phyloP scores from a whole-genome alignment of 257 asterid species.

The Datura wrightii region DNA sequence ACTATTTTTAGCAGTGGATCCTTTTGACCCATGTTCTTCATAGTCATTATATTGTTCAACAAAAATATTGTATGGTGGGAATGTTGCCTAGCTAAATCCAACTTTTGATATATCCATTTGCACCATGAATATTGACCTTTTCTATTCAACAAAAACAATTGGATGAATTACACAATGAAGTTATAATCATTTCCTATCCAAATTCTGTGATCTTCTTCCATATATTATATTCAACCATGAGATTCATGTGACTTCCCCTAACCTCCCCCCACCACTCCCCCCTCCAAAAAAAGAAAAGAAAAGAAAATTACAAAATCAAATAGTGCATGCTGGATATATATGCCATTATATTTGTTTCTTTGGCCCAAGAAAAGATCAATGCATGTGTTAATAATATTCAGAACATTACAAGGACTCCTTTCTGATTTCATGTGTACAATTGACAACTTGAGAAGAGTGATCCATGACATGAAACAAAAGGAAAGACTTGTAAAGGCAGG shows the following conservation, averaged over 20 bases:
- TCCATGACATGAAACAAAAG: background rate
- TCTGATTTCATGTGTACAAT: background rate
- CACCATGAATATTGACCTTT: constrained; percentile 44
- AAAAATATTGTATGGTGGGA: constrained; percentile 7
- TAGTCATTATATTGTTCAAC: background rate
- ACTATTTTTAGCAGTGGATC: too few species aligned
- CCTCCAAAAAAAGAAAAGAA: background rate
- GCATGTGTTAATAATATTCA: background rate
- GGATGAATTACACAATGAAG: constrained; percentile 29
- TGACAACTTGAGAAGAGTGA: background rate
- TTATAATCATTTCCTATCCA: constrained; percentile 34
- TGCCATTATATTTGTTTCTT: constrained; percentile 6
- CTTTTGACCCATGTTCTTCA: background rate
- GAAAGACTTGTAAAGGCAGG: background rate
- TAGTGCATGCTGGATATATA: background rate
- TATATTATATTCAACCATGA: background rate
- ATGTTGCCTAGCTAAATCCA: constrained; percentile 18
- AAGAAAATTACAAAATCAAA: background rate
- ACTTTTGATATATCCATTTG: constrained; percentile 32
- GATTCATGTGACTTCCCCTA: background rate
- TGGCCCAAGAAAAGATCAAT: background rate
- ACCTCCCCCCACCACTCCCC: background rate
- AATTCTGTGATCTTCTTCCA: background rate
- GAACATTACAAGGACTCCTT: background rate
- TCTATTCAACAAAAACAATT: constrained; percentile 22